Evolutionary conservation across 2,329 filamentous ascomycete species (phyloP).

Genomic region (Raffaelea arxii): DNA sequence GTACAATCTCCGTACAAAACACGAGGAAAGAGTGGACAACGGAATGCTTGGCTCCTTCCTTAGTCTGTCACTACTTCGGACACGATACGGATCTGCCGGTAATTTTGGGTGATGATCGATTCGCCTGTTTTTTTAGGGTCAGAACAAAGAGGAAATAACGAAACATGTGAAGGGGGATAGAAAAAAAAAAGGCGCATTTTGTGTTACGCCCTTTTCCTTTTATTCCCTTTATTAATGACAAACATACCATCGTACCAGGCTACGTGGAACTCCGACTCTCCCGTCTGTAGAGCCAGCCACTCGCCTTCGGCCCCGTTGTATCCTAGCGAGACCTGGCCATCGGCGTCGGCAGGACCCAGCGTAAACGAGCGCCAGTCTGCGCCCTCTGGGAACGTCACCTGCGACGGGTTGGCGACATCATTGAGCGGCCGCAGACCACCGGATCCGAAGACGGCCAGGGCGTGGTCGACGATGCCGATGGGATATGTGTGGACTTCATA

Average conservation of each 20-base stretch:
- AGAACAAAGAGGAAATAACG: conserved; percentile 4
- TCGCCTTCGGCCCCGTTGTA: conserved; percentile 3
- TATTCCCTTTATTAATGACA: no score
- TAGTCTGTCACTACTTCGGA: conserved; percentile 16
- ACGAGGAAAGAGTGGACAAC: no score
- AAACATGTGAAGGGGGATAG: no score
- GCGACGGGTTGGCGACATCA: conserved; percentile 22
- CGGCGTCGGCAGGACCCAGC: conserved; percentile 12
- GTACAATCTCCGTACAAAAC: no score
- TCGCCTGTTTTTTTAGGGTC: conserved; percentile 11
- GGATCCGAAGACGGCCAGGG: conserved; percentile 25
- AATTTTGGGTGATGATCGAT: conserved; percentile 19
- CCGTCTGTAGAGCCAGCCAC: conserved; percentile 27
- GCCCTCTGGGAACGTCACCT: conserved; percentile 13
- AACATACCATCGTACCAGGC: conserved; percentile 28
- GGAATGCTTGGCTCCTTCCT: not conserved
- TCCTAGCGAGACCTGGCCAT: conserved; percentile 11
- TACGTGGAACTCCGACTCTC: conserved; percentile 18
- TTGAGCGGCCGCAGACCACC: conserved; percentile 20
- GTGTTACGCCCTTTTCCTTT: no score
- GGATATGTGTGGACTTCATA: conserved; percentile 28
- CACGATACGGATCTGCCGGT: conserved; percentile 22
- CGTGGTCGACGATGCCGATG: conserved; percentile 24
- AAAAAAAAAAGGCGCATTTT: not conserved
- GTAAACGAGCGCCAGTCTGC: conserved; percentile 26